Conservation (phyloP, 2,329 filamentous ascomycete species). For the Scedosporium boydii region DNA sequence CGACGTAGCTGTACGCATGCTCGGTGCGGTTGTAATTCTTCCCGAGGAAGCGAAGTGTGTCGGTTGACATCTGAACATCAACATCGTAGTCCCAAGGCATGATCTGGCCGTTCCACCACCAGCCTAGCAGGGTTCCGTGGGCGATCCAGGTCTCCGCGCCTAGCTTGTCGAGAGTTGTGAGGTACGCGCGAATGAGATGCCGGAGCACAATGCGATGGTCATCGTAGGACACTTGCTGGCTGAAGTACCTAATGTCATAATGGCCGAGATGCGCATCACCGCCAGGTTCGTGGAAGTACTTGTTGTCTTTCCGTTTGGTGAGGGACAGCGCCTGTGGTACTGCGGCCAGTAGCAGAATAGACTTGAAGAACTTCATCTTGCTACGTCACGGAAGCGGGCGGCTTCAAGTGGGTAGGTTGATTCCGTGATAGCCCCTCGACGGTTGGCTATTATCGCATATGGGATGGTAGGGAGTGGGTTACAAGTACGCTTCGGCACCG, state of each 20-base stretch:
- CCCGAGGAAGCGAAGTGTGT: constrained; percentile 57
- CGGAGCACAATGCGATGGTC: constrained; percentile 56
- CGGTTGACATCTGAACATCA: constrained; percentile 66
- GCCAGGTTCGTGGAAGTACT: constrained; percentile 61
- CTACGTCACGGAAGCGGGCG: not conserved
- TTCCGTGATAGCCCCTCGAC: no score
- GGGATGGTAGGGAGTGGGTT: no score
- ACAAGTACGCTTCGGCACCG: no score
- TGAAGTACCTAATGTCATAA: constrained; percentile 67
- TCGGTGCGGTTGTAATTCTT: constrained; percentile 59
- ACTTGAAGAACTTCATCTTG: constrained; percentile 9
- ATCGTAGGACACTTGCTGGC: constrained; percentile 51
- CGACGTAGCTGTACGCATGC: constrained; percentile 41
- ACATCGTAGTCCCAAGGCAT: constrained; percentile 81
- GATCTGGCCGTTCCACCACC: constrained; percentile 78
- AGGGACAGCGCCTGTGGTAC: not conserved
- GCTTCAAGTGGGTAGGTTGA: not conserved
- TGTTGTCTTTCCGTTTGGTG: constrained; percentile 19
- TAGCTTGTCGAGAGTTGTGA: constrained; percentile 53
- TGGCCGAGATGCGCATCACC: constrained; percentile 52
- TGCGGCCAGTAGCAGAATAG: constrained; percentile 6
- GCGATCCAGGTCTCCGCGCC: constrained; percentile 77
- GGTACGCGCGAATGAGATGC: constrained; percentile 65
- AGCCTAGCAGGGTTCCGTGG: constrained; percentile 73
- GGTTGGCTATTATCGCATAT: no score